Conservation (phyloP, 805 yeast genomes). For the Komagataella mondaviorum region DNA sequence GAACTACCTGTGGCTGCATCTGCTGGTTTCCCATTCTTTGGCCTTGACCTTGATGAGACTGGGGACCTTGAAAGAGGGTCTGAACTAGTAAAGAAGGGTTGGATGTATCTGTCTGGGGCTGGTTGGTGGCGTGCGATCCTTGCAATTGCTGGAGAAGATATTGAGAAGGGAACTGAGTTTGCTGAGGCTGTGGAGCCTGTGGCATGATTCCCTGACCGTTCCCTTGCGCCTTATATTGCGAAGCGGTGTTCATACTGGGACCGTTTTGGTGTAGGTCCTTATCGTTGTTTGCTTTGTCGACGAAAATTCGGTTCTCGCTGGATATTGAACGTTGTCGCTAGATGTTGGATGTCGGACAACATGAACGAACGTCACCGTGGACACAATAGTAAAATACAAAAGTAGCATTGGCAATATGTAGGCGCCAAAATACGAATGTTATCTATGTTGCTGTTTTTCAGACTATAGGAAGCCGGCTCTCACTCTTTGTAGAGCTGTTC, state of each 20-base stretch:
- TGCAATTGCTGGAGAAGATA: slow-evolving; percentile 3
- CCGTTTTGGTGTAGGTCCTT: background rate
- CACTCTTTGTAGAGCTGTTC: too few species aligned
- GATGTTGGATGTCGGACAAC: background rate
- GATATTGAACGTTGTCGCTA: background rate
- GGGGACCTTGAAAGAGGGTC: slow-evolving; percentile 24
- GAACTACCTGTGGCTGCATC: slow-evolving; percentile 13
- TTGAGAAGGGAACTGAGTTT: slow-evolving; percentile 7
- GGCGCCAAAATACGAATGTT: too few species aligned
- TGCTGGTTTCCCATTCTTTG: slow-evolving; percentile 15
- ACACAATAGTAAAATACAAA: too few species aligned
- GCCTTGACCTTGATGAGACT: slow-evolving; percentile 20
- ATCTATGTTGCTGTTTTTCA: too few species aligned
- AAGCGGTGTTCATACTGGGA: background rate
- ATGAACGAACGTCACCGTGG: background rate
- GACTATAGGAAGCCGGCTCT: too few species aligned
- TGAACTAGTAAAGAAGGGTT: slow-evolving; percentile 24
- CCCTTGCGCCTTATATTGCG: background rate
- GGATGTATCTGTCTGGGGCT: slow-evolving; percentile 9
- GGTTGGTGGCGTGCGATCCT: slow-evolving; percentile 5
- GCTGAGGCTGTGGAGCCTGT: slow-evolving; percentile 1
- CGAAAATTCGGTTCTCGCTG: background rate
- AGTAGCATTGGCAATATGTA: background rate
- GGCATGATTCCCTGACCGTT: background rate
- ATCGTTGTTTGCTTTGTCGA: background rate